Conservation (phyloP, 2,329 filamentous ascomycete species). For the Periconia sp. region DNA sequence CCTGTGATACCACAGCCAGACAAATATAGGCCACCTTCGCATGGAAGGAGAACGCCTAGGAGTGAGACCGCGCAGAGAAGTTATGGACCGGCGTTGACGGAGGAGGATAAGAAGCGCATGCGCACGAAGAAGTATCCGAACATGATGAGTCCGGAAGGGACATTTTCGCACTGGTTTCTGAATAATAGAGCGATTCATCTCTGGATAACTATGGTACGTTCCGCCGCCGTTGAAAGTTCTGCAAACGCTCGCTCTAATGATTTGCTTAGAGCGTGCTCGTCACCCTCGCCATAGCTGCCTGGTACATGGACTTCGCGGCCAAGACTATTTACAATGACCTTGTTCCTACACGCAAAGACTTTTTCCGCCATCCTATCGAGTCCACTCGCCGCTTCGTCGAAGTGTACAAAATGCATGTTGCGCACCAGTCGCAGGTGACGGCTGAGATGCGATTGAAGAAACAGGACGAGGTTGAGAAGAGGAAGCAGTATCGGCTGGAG, state of each 20-base stretch:
- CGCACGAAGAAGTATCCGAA: conserved; percentile 79
- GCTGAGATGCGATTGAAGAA: conserved; percentile 74
- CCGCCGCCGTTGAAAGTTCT: not conserved
- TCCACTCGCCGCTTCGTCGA: conserved; percentile 70
- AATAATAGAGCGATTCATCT: conserved; percentile 78
- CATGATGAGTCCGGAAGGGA: conserved; percentile 84
- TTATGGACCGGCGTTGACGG: conserved; percentile 75
- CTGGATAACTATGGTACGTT: conserved; percentile 79
- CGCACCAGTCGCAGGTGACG: conserved; percentile 71
- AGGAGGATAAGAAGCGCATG: conserved; percentile 70
- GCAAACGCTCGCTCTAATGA: conserved; percentile 6
- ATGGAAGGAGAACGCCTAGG: conserved; percentile 72
- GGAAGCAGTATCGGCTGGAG: conserved; percentile 77
- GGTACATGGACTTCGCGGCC: conserved; percentile 77
- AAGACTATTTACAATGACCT: conserved; percentile 82
- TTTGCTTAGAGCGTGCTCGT: conserved; percentile 66
- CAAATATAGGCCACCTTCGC: conserved; percentile 91
- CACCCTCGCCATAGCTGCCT: conserved; percentile 73
- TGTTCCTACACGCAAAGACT: conserved; percentile 72
- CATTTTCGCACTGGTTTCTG: conserved; percentile 84
- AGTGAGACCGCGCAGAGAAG: conserved; percentile 63
- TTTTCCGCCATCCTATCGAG: conserved; percentile 72
- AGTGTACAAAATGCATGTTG: conserved; percentile 78
- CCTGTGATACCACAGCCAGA: conserved; percentile 78
- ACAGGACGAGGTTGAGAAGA: conserved; percentile 86